phyloP scores from a whole-genome alignment of 169 alveolate species.

The Plasmodium chabaudi region DNA sequence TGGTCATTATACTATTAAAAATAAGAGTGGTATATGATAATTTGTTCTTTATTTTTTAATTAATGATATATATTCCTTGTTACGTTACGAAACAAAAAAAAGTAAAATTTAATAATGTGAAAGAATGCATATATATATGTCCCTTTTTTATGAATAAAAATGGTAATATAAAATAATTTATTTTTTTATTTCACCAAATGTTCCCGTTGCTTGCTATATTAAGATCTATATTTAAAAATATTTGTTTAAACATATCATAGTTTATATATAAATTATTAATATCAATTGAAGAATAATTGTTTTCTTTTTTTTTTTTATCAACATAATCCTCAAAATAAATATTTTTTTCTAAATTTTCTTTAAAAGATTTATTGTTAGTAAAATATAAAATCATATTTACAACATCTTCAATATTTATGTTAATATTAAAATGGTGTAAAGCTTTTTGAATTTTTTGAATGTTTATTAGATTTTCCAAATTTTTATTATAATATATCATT shows the following conservation, averaged over 20 bases:
- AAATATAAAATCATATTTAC: slow-evolving; percentile 54
- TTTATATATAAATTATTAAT: slow-evolving; percentile 42
- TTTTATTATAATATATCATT: slow-evolving; percentile 67
- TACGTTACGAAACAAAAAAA: too few relatives aligned
- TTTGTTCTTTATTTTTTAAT: too few relatives aligned
- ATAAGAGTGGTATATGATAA: too few relatives aligned
- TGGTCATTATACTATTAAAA: too few relatives aligned
- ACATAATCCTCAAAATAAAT: slow-evolving; percentile 34
- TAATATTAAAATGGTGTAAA: slow-evolving; percentile 50
- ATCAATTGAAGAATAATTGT: slow-evolving; percentile 31
- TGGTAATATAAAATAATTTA: too few relatives aligned
- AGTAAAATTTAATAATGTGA: too few relatives aligned
- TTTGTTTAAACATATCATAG: slow-evolving; percentile 56
- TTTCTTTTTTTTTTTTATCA: slow-evolving; percentile 25
- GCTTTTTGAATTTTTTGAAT: slow-evolving; percentile 57
- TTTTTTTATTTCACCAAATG: slow-evolving; percentile 22
- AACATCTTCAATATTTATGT: slow-evolving; percentile 55
- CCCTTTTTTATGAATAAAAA: too few relatives aligned
- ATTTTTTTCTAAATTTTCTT: slow-evolving; percentile 23
- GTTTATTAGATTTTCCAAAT: slow-evolving; percentile 34
- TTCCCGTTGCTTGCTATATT: slow-evolving; percentile 59
- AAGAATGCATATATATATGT: too few relatives aligned
- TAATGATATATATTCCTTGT: too few relatives aligned
- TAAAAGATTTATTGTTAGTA: slow-evolving; percentile 52
- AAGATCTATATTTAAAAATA: slow-evolving; percentile 63